These are phyloP conservation scores for Choanephora cucurbitarum DNA, from an alignment of 371 early-diverging fungal genomes.

Conservation along the genomic window DNA sequence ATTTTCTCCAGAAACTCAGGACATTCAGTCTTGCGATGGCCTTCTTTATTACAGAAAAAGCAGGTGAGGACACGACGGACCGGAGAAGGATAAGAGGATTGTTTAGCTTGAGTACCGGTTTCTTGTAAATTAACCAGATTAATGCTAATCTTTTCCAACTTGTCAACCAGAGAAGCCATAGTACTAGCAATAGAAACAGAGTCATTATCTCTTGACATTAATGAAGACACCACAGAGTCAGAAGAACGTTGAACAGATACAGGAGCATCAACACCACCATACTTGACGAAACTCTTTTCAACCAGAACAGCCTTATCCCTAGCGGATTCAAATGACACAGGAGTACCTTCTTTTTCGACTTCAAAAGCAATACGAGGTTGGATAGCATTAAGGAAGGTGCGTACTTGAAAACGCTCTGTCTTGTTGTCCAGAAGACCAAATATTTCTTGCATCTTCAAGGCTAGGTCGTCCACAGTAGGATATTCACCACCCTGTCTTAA, in stretches of 20 bases:
- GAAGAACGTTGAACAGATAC: neutral
- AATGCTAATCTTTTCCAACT: slow-evolving; percentile 12
- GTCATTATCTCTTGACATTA: neutral
- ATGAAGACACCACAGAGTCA: neutral
- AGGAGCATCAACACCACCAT: neutral
- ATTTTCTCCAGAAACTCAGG: neutral
- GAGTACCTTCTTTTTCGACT: slow-evolving; percentile 9
- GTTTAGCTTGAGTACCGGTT: neutral
- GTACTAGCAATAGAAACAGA: neutral
- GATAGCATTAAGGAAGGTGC: slow-evolving; percentile 18
- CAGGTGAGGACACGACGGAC: neutral
- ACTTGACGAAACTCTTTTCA: slow-evolving; percentile 3
- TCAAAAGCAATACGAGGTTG: slow-evolving; percentile 7
- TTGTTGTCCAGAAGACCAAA: slow-evolving; percentile 4
- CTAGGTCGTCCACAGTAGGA: slow-evolving; percentile 6
- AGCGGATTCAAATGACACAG: neutral
- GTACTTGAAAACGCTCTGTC: slow-evolving; percentile 3
- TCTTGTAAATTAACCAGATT: slow-evolving; percentile 6
- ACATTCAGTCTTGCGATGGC: neutral
- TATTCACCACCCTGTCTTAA: slow-evolving; percentile 2
- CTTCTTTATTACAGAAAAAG: slow-evolving; percentile 3
- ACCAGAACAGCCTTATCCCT: slow-evolving; percentile 4
- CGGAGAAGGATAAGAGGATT: no score
- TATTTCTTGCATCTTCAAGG: slow-evolving; percentile 13
- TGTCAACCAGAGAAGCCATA: slow-evolving; percentile 1